These are phyloP conservation scores for Pichia scutulata DNA, from an alignment of 805 yeast genomes.

Conservation along the genomic window DNA sequence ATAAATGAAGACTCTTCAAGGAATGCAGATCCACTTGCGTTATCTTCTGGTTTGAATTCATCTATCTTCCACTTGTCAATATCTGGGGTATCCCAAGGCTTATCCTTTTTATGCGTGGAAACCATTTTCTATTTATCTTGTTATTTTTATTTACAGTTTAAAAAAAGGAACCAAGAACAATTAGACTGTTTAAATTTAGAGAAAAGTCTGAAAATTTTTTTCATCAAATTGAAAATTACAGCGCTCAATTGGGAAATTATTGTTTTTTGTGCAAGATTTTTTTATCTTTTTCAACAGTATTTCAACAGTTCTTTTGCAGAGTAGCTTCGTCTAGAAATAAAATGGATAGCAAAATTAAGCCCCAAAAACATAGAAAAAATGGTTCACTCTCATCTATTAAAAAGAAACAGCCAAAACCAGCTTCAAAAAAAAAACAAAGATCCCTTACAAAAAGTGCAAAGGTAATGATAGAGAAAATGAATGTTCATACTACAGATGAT, in stretches of 20 bases:
- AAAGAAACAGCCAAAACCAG: constrained; percentile 4
- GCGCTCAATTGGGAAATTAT: background rate
- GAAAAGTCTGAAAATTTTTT: background rate
- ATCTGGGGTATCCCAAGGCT: constrained; percentile 97
- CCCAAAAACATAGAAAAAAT: background rate
- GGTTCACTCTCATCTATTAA: background rate
- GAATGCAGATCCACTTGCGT: constrained; percentile 77
- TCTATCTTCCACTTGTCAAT: constrained; percentile 89
- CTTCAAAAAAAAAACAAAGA: constrained; percentile 18
- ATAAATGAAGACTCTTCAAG: constrained; percentile 94
- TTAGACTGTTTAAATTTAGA: background rate
- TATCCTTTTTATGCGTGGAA: constrained; percentile 87
- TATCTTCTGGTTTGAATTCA: constrained; percentile 85
- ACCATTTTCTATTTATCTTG: constrained; percentile 46
- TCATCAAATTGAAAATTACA: background rate
- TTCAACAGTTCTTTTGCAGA: background rate
- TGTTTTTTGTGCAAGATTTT: background rate
- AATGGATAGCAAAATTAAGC: background rate
- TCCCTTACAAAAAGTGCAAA: constrained; percentile 19
- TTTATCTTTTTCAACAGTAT: background rate
- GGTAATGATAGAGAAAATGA: constrained; percentile 22
- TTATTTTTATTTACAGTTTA: background rate
- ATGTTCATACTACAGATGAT: constrained; percentile 18
- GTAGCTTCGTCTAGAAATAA: background rate
- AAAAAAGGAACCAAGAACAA: too few species aligned